Percentiles rank a stretch among this genome's conserved stretches.
These are phyloP conservation scores for Hericium rajendrae DNA, from an alignment of 768 basidiomycete genomes.

Conservation along the genomic window DNA sequence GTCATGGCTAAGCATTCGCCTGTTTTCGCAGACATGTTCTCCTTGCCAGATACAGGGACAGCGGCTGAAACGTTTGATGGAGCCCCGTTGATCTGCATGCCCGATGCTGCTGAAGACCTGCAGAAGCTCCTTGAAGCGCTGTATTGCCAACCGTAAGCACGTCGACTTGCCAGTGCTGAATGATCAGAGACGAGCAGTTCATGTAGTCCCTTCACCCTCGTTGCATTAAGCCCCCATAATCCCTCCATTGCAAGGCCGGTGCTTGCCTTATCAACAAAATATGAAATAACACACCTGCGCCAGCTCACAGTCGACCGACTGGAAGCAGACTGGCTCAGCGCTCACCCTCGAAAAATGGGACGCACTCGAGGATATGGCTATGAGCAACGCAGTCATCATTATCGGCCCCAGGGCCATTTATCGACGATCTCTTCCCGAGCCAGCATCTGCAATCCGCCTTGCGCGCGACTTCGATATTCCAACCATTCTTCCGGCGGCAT, in stretches of 20 bases:
- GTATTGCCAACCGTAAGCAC: not conserved
- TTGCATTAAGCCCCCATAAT: not conserved
- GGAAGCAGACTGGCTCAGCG: slow-evolving; percentile 20
- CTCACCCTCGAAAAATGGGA: slow-evolving; percentile 23
- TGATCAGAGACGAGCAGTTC: too few species aligned
- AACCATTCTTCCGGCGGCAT: not conserved
- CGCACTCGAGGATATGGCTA: slow-evolving; percentile 4
- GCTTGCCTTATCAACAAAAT: slow-evolving; percentile 2
- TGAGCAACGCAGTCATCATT: not conserved
- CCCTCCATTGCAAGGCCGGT: not conserved
- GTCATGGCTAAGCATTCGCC: not conserved
- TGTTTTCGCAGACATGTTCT: not conserved
- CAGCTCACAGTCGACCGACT: slow-evolving; percentile 15
- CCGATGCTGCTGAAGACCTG: not conserved
- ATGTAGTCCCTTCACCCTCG: not conserved
- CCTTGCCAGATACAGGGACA: not conserved
- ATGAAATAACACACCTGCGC: slow-evolving; percentile 13
- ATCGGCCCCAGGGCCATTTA: too few species aligned
- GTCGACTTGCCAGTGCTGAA: not conserved
- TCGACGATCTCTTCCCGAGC: not conserved
- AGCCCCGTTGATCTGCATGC: not conserved
- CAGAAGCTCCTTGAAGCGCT: not conserved
- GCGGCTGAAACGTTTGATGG: not conserved
- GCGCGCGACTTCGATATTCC: not conserved
- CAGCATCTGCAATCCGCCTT: not conserved